Evolutionary conservation across 2,329 filamentous ascomycete genomes (phyloP).

Genomic region (Xylaria sp.): DNA sequence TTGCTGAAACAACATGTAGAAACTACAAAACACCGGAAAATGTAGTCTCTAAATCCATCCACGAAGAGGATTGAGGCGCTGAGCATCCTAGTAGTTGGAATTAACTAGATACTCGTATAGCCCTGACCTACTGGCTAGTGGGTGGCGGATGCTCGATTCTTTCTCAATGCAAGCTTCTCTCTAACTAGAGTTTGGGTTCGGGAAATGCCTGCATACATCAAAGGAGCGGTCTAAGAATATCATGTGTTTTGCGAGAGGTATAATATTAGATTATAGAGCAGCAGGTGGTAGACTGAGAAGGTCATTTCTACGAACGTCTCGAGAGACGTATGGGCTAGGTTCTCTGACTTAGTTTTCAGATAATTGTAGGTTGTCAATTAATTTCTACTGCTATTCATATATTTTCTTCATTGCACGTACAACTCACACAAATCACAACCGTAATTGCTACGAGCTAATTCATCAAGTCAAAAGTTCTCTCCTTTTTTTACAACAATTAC

Average conservation of each 20-base stretch:
- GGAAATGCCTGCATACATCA: not conserved
- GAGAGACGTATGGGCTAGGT: no score
- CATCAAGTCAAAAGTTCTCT: not conserved
- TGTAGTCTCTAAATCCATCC: not conserved
- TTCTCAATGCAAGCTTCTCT: not conserved
- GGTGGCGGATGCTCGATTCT: not conserved
- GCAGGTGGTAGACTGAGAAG: no score
- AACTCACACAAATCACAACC: not conserved
- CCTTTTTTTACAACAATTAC: not conserved
- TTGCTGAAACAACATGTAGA: conserved; percentile 4
- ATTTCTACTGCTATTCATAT: conserved; percentile 1
- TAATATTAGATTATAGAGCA: not conserved
- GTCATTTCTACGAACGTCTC: no score
- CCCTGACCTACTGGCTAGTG: not conserved
- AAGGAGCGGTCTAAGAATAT: not conserved
- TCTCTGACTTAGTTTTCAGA: not conserved
- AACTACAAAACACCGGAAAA: not conserved
- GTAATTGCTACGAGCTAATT: not conserved
- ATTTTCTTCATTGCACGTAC: not conserved
- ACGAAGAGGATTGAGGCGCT: not conserved
- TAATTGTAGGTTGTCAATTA: not conserved
- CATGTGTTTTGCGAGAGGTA: not conserved
- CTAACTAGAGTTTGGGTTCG: not conserved
- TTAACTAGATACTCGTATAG: not conserved
- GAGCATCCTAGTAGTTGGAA: not conserved